Conservation (phyloP, 331 rosid genomes). For the Telfairia occidentalis region DNA sequence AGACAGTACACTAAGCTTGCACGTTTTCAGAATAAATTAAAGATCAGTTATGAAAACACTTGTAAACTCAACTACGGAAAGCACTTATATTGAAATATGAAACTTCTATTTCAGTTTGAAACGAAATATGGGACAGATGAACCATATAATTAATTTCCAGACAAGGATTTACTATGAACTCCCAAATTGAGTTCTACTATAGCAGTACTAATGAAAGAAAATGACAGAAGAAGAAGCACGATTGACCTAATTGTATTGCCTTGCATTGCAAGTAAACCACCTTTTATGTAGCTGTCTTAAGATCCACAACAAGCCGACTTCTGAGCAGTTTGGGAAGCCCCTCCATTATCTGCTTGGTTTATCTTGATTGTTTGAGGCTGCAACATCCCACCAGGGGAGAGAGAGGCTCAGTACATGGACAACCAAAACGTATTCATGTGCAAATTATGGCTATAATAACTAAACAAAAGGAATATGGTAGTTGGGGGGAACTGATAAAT, state of each 20-base stretch:
- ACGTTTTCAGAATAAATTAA: background rate
- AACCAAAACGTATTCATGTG: background rate
- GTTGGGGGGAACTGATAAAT: too few relatives aligned
- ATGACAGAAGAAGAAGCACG: background rate
- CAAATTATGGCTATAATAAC: background rate
- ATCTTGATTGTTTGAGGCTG: constrained; percentile 53
- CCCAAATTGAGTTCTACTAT: constrained; percentile 11
- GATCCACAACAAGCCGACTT: constrained; percentile 74
- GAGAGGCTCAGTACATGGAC: background rate
- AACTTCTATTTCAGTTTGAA: constrained; percentile 10
- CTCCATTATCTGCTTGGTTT: constrained; percentile 45
- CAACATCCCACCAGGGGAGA: background rate
- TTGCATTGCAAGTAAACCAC: constrained; percentile 11
- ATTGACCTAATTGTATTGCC: constrained; percentile 6
- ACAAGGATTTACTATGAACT: constrained; percentile 9
- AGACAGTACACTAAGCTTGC: background rate
- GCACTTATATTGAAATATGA: background rate
- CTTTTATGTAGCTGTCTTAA: constrained; percentile 26
- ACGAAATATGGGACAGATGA: background rate
- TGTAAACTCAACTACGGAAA: background rate
- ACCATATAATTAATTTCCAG: constrained; percentile 10
- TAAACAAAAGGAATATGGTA: background rate
- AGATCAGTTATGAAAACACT: background rate
- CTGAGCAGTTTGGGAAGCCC: constrained; percentile 38
- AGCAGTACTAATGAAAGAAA: background rate